Conservation (phyloP, 2,329 filamentous ascomycete species). For the Fusarium verrucosum region DNA sequence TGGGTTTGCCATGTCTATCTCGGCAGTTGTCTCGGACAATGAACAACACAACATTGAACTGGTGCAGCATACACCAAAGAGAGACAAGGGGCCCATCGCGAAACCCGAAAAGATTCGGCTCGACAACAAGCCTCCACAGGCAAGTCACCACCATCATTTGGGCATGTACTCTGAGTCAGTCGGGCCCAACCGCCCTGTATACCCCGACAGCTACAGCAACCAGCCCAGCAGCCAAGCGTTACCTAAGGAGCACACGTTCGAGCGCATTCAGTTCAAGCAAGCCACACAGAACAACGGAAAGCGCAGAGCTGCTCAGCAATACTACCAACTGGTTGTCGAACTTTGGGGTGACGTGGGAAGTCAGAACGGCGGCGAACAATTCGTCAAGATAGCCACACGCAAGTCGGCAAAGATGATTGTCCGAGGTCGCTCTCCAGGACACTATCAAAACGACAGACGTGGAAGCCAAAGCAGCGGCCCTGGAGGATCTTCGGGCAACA, state of each 20-base stretch:
- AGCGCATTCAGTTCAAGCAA: constrained; percentile 93
- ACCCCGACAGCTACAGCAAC: constrained; percentile 54
- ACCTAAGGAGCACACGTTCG: constrained; percentile 72
- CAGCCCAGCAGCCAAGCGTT: constrained; percentile 49
- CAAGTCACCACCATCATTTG: constrained; percentile 56
- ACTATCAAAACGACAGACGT: constrained; percentile 77
- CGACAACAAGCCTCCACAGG: constrained; percentile 71
- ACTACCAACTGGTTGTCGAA: constrained; percentile 90
- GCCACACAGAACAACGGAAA: constrained; percentile 96
- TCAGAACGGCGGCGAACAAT: constrained; percentile 59
- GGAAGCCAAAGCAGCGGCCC: constrained; percentile 75
- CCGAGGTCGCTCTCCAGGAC: constrained; percentile 83
- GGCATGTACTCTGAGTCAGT: constrained; percentile 55
- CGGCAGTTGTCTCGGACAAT: constrained; percentile 81
- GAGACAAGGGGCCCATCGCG: constrained; percentile 85
- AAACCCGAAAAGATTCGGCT: constrained; percentile 76
- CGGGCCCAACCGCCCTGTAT: constrained; percentile 45
- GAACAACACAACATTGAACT: constrained; percentile 81
- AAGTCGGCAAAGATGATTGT: constrained; percentile 87
- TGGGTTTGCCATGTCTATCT: constrained; percentile 84
- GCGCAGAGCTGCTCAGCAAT: constrained; percentile 87
- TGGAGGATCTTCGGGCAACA: constrained; percentile 70
- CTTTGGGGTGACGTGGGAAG: constrained; percentile 75
- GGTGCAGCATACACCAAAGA: constrained; percentile 90
- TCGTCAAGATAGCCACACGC: constrained; percentile 74